phyloP scores from a whole-genome alignment of 345 rosid species.

The Eucalyptus marginata region DNA sequence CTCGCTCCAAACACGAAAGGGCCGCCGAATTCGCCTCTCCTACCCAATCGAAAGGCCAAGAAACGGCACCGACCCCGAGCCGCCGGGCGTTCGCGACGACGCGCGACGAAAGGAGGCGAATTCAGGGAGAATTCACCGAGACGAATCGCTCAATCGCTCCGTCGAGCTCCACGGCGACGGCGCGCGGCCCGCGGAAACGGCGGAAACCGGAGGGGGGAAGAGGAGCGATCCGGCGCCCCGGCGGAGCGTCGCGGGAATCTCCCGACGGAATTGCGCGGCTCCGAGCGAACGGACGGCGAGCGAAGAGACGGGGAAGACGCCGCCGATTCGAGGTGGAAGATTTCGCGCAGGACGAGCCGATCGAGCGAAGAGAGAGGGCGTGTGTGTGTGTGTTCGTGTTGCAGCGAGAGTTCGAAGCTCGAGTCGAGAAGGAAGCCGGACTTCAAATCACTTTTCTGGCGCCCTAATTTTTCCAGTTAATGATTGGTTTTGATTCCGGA shows the following conservation, averaged over 20 bases:
- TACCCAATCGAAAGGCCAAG: neutral
- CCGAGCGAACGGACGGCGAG: neutral
- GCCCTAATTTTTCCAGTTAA: conserved; percentile 4
- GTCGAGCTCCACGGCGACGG: neutral
- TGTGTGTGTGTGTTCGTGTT: neutral
- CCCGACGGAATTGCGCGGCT: neutral
- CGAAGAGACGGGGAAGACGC: neutral
- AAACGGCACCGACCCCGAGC: neutral
- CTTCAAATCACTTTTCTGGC: conserved; percentile 10
- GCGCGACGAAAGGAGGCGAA: neutral
- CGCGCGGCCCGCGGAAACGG: neutral
- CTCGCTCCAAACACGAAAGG: neutral
- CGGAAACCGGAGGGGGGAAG: neutral
- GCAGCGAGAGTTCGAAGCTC: neutral
- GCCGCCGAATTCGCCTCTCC: neutral
- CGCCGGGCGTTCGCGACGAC: neutral
- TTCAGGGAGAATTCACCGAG: neutral
- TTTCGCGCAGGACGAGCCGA: neutral
- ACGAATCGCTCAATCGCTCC: neutral
- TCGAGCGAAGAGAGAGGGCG: neutral
- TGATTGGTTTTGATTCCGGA: conserved; percentile 21
- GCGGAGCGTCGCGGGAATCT: neutral
- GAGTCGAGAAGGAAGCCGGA: conserved; percentile 4
- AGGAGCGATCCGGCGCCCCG: neutral
- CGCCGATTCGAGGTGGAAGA: neutral